These are phyloP conservation scores for Globisporangium perplexum DNA, from an alignment of 352 stramenopile genomes.

Conservation along the genomic window DNA sequence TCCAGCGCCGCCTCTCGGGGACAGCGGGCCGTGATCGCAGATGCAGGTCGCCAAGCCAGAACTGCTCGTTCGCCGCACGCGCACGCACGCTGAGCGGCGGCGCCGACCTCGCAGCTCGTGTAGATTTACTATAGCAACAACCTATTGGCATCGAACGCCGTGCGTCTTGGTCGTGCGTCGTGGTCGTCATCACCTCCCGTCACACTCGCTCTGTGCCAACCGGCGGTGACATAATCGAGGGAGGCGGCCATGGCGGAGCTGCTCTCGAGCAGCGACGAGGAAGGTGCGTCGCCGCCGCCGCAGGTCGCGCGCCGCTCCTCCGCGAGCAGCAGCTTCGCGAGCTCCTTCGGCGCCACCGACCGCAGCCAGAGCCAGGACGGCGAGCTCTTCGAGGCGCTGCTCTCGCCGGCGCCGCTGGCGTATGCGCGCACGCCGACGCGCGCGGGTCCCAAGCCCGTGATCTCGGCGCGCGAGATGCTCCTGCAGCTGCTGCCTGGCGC, in stretches of 20 bases:
- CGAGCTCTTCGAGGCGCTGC: conserved; percentile 6
- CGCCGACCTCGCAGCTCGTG: background rate
- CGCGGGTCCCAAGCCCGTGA: conserved; percentile 26
- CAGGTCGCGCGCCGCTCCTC: too few species aligned
- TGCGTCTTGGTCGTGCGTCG: too few species aligned
- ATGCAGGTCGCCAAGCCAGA: too few species aligned
- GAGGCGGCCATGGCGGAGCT: conserved; percentile 39
- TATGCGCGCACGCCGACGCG: background rate
- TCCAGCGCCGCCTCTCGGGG: too few species aligned
- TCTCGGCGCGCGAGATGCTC: conserved; percentile 57
- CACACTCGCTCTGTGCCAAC: too few species aligned
- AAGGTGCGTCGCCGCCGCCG: conserved; percentile 7
- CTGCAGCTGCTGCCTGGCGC: conserved; percentile 32
- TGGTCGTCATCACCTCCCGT: too few species aligned
- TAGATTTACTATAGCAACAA: conserved; percentile 1
- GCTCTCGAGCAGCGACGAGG: conserved; percentile 60
- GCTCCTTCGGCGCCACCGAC: conserved; percentile 4
- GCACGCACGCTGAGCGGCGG: too few species aligned
- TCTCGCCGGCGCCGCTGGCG: background rate
- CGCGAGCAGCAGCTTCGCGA: background rate
- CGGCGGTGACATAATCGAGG: too few species aligned
- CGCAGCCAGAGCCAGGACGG: conserved; percentile 4
- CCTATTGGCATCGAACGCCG: too few species aligned
- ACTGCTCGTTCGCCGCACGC: too few species aligned
- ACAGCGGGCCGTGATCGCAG: too few species aligned